Evolutionary conservation across 2,329 filamentous ascomycete genomes (phyloP), one percentile per base, ranked within the genome.

Genomic region (Colletotrichum scovillei): DNA sequence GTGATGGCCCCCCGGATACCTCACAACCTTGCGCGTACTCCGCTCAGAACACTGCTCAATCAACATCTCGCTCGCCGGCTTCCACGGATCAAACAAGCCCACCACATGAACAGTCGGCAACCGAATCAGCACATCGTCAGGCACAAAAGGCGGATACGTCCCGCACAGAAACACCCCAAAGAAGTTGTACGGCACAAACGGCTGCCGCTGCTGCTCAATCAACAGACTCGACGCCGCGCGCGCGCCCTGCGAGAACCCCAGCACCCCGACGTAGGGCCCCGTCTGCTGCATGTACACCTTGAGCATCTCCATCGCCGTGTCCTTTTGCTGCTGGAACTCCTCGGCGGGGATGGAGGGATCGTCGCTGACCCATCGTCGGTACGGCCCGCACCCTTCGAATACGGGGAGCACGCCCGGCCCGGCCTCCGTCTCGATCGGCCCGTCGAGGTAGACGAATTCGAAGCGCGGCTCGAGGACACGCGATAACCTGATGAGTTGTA

Each of bases 101-200:
- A 73, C 63, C 12, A 70, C 67, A 19, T 73, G 70, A 5, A 70
- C 32, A 30, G 70, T 70, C 35, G 70, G 70, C 19, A 56, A 59
- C 14, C 22, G 46, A 14, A 73, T 73, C 67, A 60, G 59, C 26
- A 65, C 60, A 26, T 65, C 46, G 35, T 65, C 42, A 16, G 55
- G 35, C 22, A 73, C 70, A 16, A 73, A 73, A 8, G 67, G 70
- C 22, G 70, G 70, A 35, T 70, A 73, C 2, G 70, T 73, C 4
- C 70, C 70, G 60, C 70, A 73, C 59, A 73, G 30, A 59, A 73
- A 73, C 5, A 73, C 38, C 8, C 58, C 70, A n/a, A 73, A 73
- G 5, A 64, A 42, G 30, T 62, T 60, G 1, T 28, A 24, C 26
- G 55, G 58, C n/a, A 70, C 6, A 16, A 73, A 73, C 7, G 60